phyloP scores from a whole-genome alignment of 768 basidiomycete genomes.

The Termitomyces sp. region DNA sequence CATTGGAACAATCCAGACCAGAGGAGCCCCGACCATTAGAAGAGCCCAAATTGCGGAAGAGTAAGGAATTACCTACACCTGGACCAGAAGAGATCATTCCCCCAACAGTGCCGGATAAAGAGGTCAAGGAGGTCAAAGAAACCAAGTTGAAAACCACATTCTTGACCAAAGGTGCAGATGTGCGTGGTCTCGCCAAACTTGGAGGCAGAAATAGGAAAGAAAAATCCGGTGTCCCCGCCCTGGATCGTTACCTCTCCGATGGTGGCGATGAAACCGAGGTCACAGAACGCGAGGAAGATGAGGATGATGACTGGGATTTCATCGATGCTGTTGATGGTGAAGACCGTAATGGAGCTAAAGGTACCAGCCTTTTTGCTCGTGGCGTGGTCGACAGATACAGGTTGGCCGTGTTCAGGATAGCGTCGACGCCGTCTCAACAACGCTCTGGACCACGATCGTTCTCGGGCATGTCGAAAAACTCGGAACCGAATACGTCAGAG shows the following conservation, averaged over 20 bases:
- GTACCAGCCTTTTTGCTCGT: conserved; percentile 81
- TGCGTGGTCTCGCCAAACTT: conserved; percentile 19
- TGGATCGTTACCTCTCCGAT: conserved; percentile 69
- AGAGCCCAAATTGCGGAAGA: conserved; percentile 17
- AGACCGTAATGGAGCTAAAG: conserved; percentile 77
- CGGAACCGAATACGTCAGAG: conserved; percentile 37
- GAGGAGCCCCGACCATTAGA: conserved; percentile 14
- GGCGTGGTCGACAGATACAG: conserved; percentile 88
- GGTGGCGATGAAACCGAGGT: conserved; percentile 41
- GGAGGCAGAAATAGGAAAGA: conserved; percentile 51
- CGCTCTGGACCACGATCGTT: conserved; percentile 40
- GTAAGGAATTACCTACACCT: conserved; percentile 23
- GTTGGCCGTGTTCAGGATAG: conserved; percentile 81
- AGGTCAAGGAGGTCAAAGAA: conserved; percentile 15
- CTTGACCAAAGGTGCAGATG: conserved; percentile 17
- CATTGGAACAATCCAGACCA: background rate
- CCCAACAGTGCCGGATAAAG: conserved; percentile 26
- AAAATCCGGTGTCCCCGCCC: conserved; percentile 77
- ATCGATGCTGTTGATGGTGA: conserved; percentile 79
- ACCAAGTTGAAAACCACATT: conserved; percentile 17
- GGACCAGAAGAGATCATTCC: conserved; percentile 20
- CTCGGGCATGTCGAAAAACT: conserved; percentile 56
- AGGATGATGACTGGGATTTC: conserved; percentile 91
- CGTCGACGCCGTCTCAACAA: conserved; percentile 54
- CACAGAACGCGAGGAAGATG: conserved; percentile 49